Evolutionary conservation across 2,329 filamentous ascomycete genomes (phyloP), one percentile per base, ranked within the genome.

Genomic region (Calonectria pseudoreteaudii): DNA sequence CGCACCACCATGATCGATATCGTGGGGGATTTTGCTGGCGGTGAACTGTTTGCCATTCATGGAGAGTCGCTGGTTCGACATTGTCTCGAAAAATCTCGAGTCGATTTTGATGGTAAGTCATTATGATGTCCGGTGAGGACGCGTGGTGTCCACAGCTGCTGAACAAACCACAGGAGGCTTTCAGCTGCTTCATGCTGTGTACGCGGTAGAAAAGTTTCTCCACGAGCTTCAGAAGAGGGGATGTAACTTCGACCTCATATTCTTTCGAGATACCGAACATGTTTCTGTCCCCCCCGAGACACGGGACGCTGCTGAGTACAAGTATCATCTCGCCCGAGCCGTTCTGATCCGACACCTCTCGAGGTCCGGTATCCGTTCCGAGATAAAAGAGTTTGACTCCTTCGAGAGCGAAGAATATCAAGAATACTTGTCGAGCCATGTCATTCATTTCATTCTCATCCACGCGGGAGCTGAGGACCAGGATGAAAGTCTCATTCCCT

Each of bases 11-110:
- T 70, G 13, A 87, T 94, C 34, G 92, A 94, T 77, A 88, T 95
- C 3, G 90, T 95, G 5, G 93, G 94, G 50, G 94, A 95, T 80
- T 95, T 94, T 83, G 93, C 93, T 4, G 93, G 94, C 28, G 91
- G 91, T 73, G 93, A 95, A 80, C 87, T 93, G 14, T 95, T 95
- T 81, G 85, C 93, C 28, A 89, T 95, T 36, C 93, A 95, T 76
- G 93, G 93, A 36, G 93, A 96, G 79, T 93, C 93, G 0, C 83
- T 95, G n/a, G 85, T 95, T 14, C 85, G 91, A 9, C 85, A 93
- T 72, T 93, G 90, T 78, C 90, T 95, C 62, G 84, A 86, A n/a
- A 88, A 93, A 76, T 85, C 88, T 14, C 86, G 89, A 28, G 89
- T 95, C 50, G 92, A 95, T 79, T 93, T 94, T 76, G 78, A 88